A percentile compares a stretch with the other conserved stretches of the same genome.
Evolutionary conservation across 1,139 yeast species (phyloP).

Genomic region (Zygoascus sp.): DNA sequence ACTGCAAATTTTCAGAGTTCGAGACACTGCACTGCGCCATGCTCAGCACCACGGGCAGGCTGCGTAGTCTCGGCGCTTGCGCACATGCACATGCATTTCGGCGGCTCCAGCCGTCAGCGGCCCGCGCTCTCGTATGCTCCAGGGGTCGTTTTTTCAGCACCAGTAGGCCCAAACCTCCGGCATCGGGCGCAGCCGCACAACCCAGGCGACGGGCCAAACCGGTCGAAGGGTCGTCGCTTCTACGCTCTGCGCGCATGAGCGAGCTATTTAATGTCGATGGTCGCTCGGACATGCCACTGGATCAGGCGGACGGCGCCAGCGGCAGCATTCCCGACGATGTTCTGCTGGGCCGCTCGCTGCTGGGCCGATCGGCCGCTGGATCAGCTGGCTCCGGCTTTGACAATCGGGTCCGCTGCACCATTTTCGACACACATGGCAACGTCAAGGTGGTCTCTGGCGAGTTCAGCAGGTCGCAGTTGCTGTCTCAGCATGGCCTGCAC

Average conservation of each 20-base stretch:
- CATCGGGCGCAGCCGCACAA: constrained; percentile 5
- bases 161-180: not conserved
- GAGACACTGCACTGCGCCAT: too few species aligned
- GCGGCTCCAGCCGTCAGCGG: too few species aligned
- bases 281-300: not conserved
- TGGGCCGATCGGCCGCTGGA: constrained; percentile 30
- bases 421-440: constrained; percentile 69
- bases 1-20: too few species aligned
- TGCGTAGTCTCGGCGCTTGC: not conserved
- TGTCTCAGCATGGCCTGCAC: constrained; percentile 67
- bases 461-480: constrained; percentile 69
- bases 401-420: constrained; percentile 56
- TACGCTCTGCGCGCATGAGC: constrained; percentile 1
- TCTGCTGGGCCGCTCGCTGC: constrained; percentile 34
- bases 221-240: constrained; percentile 1
- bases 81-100: too few species aligned
- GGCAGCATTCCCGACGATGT: constrained; percentile 22
- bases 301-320: not conserved
- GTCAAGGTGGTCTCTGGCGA: constrained; percentile 72
- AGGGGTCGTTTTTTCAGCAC: not conserved
- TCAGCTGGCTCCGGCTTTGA: constrained; percentile 20
- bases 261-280: constrained; percentile 6
- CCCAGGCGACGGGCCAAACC: constrained; percentile 4
- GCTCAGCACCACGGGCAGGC: not conserved
- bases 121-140: too few species aligned